Evolutionary conservation across 495 filamentous ascomycete genomes (phyloP).

Genomic region (Xylaria palmicola): DNA sequence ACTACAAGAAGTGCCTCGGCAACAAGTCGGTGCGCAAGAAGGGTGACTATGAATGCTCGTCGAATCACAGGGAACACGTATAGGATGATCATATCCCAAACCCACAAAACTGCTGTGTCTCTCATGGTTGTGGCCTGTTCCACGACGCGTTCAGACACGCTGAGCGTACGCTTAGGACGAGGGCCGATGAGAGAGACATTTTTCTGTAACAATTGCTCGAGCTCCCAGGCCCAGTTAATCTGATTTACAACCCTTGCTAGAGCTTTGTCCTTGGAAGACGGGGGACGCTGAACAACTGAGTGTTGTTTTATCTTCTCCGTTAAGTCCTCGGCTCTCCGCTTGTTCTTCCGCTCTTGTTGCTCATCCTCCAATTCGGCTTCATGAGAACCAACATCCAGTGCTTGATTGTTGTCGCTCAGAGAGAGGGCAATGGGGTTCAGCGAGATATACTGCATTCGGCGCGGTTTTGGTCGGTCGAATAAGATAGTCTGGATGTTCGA

Average conservation of each 20-base stretch:
- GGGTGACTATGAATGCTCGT: constrained; percentile 66
- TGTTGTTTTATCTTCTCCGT: constrained; percentile 91
- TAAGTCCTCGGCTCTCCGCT: constrained; percentile 56
- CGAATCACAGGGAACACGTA: constrained; percentile 80
- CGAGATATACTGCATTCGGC: constrained; percentile 95
- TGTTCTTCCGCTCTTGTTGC: constrained; percentile 54
- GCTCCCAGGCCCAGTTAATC: constrained; percentile 92
- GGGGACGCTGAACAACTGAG: constrained; percentile 71
- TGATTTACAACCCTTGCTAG: constrained; percentile 86
- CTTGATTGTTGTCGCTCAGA: constrained; percentile 68
- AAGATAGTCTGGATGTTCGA: constrained; percentile 82
- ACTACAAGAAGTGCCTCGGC: constrained; percentile 79
- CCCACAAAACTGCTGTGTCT: constrained; percentile 65
- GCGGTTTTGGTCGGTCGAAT: constrained; percentile 82
- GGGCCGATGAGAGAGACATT: constrained; percentile 81
- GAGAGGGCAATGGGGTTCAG: constrained; percentile 84
- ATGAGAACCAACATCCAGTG: constrained; percentile 30
- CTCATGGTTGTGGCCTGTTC: constrained; percentile 86
- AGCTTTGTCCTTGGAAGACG: constrained; percentile 78
- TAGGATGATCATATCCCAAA: constrained; percentile 69
- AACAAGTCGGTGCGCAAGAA: constrained; percentile 76
- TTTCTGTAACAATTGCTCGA: constrained; percentile 77
- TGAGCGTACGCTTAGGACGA: constrained; percentile 78
- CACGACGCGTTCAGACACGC: constrained; percentile 92
- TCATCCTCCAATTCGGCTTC: constrained; percentile 64